Conservation (phyloP, 1,139 yeast genomes). For the Meyerozyma carpophila region DNA sequence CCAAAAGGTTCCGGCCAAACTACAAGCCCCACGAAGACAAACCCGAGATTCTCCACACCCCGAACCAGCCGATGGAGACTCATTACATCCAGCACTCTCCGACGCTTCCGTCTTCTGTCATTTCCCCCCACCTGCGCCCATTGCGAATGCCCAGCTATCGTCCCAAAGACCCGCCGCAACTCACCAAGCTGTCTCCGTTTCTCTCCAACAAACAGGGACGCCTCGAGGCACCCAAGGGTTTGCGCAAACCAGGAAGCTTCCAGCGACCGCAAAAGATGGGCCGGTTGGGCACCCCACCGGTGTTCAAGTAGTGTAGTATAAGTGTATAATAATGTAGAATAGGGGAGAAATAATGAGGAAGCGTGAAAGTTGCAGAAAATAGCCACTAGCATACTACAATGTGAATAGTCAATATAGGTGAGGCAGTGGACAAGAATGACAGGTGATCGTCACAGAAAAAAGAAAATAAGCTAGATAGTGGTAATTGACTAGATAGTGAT, state of each 20-base stretch:
- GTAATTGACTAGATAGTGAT: no score
- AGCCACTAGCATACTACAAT: no score
- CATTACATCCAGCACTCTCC: background rate
- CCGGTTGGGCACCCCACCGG: conserved; percentile 8
- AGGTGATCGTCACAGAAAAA: no score
- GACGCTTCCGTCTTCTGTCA: background rate
- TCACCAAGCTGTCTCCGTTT: conserved; percentile 1
- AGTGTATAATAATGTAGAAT: background rate
- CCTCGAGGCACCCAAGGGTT: conserved; percentile 3
- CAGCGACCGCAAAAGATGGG: conserved; percentile 8
- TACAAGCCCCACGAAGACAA: background rate
- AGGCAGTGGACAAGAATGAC: no score
- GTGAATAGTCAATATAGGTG: no score
- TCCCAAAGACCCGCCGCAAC: background rate
- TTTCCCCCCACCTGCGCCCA: background rate
- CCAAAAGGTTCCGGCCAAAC: background rate
- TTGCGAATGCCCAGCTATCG: background rate
- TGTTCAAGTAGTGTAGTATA: conserved; percentile 5
- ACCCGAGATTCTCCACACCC: background rate
- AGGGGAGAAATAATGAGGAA: background rate
- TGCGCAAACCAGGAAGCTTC: conserved; percentile 9
- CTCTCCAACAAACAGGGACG: conserved; percentile 2
- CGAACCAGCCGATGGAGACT: background rate
- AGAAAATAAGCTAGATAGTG: no score
- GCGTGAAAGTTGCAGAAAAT: no score